phyloP scores from a whole-genome alignment of 306 rosid genomes.

The Corylus americana region DNA sequence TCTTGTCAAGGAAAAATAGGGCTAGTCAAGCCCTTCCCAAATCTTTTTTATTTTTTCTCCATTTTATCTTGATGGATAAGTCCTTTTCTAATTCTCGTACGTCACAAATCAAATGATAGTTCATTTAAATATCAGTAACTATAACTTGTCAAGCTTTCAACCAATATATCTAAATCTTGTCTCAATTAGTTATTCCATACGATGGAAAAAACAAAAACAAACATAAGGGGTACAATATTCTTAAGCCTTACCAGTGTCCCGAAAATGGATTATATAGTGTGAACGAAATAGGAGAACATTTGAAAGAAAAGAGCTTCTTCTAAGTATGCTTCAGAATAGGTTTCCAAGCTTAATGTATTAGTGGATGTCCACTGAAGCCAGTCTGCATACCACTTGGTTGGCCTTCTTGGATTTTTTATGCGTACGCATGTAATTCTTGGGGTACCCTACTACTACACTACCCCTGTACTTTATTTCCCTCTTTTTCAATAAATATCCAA shows the following conservation, averaged over 20 bases:
- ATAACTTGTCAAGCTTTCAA: background rate
- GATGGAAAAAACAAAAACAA: background rate
- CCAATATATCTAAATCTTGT: background rate
- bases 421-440: background rate
- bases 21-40: background rate
- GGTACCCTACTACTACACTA: background rate
- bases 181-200: background rate
- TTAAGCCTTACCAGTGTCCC: background rate
- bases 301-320: background rate
- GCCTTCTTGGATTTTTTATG: background rate
- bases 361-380: constrained; percentile 3
- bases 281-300: background rate
- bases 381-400: background rate
- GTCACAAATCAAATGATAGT: background rate
- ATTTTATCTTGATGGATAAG: background rate
- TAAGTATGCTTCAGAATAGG: background rate
- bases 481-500: background rate
- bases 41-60: too few relatives aligned
- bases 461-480: background rate
- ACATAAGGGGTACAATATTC: too few relatives aligned
- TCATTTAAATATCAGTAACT: background rate
- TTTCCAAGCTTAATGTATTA: background rate
- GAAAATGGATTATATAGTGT: background rate
- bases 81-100: background rate
- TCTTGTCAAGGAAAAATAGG: background rate